A percentile compares a stretch with the other conserved stretches of the same genome.
Conservation (phyloP, 208 protist species). For the Leishmania tropica region DNA sequence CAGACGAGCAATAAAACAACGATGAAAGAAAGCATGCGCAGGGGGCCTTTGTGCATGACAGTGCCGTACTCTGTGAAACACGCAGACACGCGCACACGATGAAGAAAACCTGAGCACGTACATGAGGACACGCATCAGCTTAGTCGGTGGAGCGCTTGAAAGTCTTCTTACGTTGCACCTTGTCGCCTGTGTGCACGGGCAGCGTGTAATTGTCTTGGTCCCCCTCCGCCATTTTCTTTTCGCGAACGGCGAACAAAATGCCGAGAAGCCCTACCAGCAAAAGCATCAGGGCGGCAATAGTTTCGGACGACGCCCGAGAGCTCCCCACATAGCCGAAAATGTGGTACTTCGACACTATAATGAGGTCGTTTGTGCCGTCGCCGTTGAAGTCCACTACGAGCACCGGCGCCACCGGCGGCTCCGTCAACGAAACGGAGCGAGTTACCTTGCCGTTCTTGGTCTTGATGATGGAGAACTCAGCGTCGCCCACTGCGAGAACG, state of each 20-base stretch:
- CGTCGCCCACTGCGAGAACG: constrained; percentile 82
- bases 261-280: constrained; percentile 74
- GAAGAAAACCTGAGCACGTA: background rate
- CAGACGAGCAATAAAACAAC: constrained; percentile 1
- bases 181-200: constrained; percentile 30
- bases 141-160: constrained; percentile 52
- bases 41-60: background rate
- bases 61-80: background rate
- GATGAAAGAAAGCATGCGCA: background rate
- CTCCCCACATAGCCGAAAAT: constrained; percentile 78
- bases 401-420: constrained; percentile 68
- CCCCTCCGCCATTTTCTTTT: constrained; percentile 33
- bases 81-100: background rate
- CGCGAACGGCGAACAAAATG: constrained; percentile 60
- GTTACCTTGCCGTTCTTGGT: constrained; percentile 67
- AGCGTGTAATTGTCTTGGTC: constrained; percentile 39
- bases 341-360: constrained; percentile 63
- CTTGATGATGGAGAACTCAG: constrained; percentile 61
- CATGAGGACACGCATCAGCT: background rate
- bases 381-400: constrained; percentile 89
- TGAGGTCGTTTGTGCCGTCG: constrained; percentile 87
- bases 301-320: constrained; percentile 69
- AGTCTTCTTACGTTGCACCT: constrained; percentile 22
- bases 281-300: constrained; percentile 70
- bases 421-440: constrained; percentile 49